Evolutionary conservation across 495 filamentous ascomycete species (phyloP).

Genomic region (Penicillium ucsense): DNA sequence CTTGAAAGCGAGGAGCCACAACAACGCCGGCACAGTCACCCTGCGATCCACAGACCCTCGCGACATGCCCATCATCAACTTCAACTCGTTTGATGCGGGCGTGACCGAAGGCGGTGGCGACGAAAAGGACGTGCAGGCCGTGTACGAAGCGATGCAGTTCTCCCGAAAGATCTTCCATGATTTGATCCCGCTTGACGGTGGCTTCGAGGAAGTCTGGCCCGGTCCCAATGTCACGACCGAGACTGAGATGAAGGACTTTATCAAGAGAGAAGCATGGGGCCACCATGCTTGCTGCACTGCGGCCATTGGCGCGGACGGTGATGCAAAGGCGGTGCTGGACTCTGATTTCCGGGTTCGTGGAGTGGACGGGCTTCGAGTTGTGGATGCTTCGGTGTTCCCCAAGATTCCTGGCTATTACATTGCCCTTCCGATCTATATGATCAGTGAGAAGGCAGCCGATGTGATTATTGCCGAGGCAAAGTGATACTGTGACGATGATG

Average conservation of each 20-base stretch:
- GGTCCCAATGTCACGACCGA: constrained; percentile 28
- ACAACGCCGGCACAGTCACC: constrained; percentile 41
- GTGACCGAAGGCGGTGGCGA: constrained; percentile 22
- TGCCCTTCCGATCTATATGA: constrained; percentile 51
- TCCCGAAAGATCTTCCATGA: constrained; percentile 29
- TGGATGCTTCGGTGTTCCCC: constrained; percentile 52
- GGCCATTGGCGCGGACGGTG: constrained; percentile 45
- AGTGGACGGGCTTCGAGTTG: constrained; percentile 47
- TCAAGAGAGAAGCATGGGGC: constrained; percentile 45
- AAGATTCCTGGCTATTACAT: constrained; percentile 52
- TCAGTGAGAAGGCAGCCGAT: constrained; percentile 54
- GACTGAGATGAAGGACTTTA: constrained; percentile 35
- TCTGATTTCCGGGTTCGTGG: constrained; percentile 47
- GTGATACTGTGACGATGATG: not conserved
- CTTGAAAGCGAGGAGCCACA: constrained; percentile 41
- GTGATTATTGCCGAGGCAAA: constrained; percentile 40
- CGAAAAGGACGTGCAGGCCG: constrained; percentile 36
- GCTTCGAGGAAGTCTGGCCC: constrained; percentile 40
- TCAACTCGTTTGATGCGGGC: constrained; percentile 42
- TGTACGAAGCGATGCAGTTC: constrained; percentile 38
- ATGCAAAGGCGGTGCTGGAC: constrained; percentile 50
- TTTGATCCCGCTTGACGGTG: constrained; percentile 21
- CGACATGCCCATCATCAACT: constrained; percentile 45
- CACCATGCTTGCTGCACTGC: constrained; percentile 51
- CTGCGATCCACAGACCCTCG: constrained; percentile 39